Conservation (phyloP, 257 asterid genomes). For the Solanum stenotomum region DNA sequence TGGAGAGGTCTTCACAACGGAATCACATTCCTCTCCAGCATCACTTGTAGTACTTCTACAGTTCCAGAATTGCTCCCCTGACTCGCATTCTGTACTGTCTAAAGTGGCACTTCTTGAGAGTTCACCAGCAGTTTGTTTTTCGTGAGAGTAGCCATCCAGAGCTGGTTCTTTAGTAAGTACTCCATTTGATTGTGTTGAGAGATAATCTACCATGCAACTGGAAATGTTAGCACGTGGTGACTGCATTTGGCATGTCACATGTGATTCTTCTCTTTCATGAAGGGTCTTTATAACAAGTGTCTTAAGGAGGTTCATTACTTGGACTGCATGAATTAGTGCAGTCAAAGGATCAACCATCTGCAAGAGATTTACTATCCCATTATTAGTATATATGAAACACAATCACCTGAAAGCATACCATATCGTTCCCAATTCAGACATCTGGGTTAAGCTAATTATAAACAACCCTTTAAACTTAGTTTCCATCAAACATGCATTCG, state of each 20-base stretch:
- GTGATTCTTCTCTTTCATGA: slow-evolving; percentile 33
- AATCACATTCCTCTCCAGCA: slow-evolving; percentile 17
- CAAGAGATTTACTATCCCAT: background rate
- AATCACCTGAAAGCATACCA: background rate
- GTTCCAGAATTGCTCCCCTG: slow-evolving; percentile 11
- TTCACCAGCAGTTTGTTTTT: slow-evolving; percentile 1
- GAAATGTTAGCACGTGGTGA: slow-evolving; percentile 16
- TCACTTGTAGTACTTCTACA: slow-evolving; percentile 23
- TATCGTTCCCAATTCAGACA: background rate
- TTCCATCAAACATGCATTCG: background rate
- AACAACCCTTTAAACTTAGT: background rate
- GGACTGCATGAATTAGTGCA: slow-evolving; percentile 88
- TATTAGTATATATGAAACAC: background rate
- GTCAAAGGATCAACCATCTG: slow-evolving; percentile 91
- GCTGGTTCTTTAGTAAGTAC: slow-evolving; percentile 1
- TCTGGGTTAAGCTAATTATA: background rate
- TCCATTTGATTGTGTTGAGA: slow-evolving; percentile 3
- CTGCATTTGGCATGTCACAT: background rate
- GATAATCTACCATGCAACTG: background rate
- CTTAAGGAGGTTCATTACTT: slow-evolving; percentile 82
- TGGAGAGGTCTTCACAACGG: slow-evolving; percentile 4
- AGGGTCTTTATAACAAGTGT: slow-evolving; percentile 49
- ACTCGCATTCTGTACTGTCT: slow-evolving; percentile 20
- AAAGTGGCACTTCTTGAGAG: slow-evolving; percentile 16
- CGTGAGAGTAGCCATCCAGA: background rate